Percentiles rank a stretch among this genome's conserved stretches.
These are phyloP conservation scores for Trichoderma pleuroti DNA, from an alignment of 2,329 filamentous ascomycete genomes.

Conservation along the genomic window DNA sequence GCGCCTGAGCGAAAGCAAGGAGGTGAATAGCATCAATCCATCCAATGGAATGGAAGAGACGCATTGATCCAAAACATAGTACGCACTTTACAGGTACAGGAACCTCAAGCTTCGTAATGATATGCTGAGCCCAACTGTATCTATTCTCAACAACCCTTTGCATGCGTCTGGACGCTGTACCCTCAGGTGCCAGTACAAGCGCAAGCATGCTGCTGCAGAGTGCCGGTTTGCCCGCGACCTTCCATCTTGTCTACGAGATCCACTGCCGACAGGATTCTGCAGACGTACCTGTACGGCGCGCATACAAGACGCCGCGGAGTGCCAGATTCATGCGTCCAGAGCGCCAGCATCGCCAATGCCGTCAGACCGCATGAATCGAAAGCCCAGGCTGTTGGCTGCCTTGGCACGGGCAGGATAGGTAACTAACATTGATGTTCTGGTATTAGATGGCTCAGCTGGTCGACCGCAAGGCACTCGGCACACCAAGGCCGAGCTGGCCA, in stretches of 20 bases:
- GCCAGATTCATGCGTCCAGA: constrained; percentile 2
- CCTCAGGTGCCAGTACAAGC: background rate
- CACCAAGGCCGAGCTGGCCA: background rate
- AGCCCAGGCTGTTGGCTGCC: background rate
- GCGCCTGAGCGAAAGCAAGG: background rate
- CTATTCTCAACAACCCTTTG: background rate
- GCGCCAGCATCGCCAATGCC: background rate
- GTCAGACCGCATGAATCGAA: background rate
- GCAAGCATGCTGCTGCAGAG: background rate
- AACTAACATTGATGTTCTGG: background rate
- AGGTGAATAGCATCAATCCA: background rate
- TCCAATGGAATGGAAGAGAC: no score
- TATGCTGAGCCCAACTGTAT: background rate
- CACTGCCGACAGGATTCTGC: background rate
- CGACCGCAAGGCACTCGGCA: background rate
- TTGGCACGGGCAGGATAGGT: background rate
- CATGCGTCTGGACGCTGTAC: background rate
- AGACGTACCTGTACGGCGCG: background rate
- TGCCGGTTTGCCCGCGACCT: background rate
- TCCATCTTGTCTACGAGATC: background rate
- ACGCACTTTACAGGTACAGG: background rate
- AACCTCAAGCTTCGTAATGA: background rate
- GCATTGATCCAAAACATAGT: background rate
- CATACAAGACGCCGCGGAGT: background rate
- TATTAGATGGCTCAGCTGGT: background rate